Conservation (phyloP, 2,329 filamentous ascomycete species). For the Paraphaeosphaeria sporulosa region DNA sequence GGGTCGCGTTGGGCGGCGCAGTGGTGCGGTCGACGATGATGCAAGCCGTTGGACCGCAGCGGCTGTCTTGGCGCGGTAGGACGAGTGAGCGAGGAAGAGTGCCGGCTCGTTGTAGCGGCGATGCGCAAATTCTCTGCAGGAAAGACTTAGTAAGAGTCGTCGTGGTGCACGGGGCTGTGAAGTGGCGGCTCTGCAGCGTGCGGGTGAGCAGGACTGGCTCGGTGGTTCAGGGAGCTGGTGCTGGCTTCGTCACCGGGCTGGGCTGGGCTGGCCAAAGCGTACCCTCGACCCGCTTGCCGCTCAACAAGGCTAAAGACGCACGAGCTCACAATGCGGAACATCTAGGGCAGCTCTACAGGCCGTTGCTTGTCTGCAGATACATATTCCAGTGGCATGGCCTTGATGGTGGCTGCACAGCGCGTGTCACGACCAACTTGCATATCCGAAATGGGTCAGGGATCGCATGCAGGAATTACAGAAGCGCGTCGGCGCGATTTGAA, state of each 20-base stretch:
- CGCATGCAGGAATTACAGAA: slow-evolving; percentile 32
- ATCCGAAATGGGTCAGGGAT: not conserved
- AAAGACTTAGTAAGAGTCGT: slow-evolving; percentile 12
- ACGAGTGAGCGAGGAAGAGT: slow-evolving; percentile 13
- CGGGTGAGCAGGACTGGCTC: slow-evolving; percentile 11
- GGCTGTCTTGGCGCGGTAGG: slow-evolving; percentile 20
- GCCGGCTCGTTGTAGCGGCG: slow-evolving; percentile 9
- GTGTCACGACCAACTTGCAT: not conserved
- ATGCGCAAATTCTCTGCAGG: not conserved
- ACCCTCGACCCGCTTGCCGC: not conserved
- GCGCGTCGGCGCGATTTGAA: slow-evolving; percentile 38
- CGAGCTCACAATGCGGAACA: not conserved
- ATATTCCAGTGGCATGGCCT: not conserved
- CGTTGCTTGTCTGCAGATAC: not conserved
- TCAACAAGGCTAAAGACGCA: slow-evolving; percentile 4
- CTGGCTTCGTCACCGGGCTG: slow-evolving; percentile 23
- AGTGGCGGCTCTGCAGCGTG: slow-evolving; percentile 22
- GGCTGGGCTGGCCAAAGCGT: slow-evolving; percentile 24
- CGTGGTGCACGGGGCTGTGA: slow-evolving; percentile 24
- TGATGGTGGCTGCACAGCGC: not conserved
- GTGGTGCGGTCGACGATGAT: slow-evolving; percentile 29
- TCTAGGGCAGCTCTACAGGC: not conserved
- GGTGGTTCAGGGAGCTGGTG: slow-evolving; percentile 10
- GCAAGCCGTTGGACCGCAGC: slow-evolving; percentile 27
- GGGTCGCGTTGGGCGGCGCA: slow-evolving; percentile 16